Percentiles rank a stretch among this genome's conserved stretches.
These are phyloP conservation scores for Dothideomycetidae sp. DNA, from an alignment of 2,329 filamentous ascomycete genomes.

Conservation along the genomic window DNA sequence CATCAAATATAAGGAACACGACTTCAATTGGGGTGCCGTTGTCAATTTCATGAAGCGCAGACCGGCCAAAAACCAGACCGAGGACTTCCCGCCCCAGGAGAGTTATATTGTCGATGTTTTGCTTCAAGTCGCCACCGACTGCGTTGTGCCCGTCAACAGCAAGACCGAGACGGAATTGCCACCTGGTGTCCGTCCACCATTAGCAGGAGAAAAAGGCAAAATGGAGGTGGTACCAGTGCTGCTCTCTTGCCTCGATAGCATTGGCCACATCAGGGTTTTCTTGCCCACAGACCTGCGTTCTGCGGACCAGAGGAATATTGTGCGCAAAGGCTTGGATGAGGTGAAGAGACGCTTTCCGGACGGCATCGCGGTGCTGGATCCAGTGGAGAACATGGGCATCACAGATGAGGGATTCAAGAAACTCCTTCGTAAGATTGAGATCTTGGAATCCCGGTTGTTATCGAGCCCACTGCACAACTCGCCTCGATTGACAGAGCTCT, in stretches of 20 bases:
- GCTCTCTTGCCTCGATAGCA: conserved; percentile 68
- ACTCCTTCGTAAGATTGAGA: conserved; percentile 84
- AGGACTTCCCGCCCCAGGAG: conserved; percentile 60
- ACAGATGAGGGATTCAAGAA: conserved; percentile 87
- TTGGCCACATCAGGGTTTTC: conserved; percentile 73
- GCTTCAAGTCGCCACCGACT: conserved; percentile 46
- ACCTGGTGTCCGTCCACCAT: conserved; percentile 45
- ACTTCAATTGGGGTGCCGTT: conserved; percentile 92
- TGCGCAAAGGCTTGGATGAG: conserved; percentile 57
- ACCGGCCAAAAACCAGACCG: conserved; percentile 49
- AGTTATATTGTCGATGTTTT: conserved; percentile 73
- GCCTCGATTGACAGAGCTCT: conserved; percentile 67
- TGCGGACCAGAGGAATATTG: conserved; percentile 51
- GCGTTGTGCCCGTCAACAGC: conserved; percentile 29
- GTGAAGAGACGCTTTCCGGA: conserved; percentile 82
- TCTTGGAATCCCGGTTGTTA: conserved; percentile 78
- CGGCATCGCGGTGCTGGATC: conserved; percentile 76
- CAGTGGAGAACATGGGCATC: conserved; percentile 93
- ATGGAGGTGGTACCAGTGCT: conserved; percentile 79
- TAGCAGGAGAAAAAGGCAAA: conserved; percentile 49
- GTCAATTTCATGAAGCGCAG: conserved; percentile 53
- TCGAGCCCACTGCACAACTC: conserved; percentile 87
- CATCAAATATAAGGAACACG: conserved; percentile 62
- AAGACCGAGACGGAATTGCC: conserved; percentile 44
- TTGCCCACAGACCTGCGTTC: conserved; percentile 62